Evolutionary conservation across 176 grass and related monocot genomes (phyloP).

Genomic region (Carex scoparia): DNA sequence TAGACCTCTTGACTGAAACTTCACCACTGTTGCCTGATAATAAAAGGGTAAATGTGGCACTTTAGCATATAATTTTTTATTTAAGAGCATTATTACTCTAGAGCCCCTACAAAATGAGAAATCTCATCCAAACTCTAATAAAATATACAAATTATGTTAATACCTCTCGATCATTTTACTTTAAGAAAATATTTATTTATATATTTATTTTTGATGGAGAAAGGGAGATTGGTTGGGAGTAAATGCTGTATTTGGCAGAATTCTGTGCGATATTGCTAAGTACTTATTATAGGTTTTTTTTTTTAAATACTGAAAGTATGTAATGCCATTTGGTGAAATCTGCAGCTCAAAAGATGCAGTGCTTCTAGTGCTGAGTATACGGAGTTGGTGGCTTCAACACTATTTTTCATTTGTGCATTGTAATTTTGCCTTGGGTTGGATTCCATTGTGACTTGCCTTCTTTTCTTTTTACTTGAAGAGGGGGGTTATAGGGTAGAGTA

Average conservation of each 20-base stretch:
- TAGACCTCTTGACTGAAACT: conserved; percentile 70
- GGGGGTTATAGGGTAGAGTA: neutral
- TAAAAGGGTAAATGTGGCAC: conserved; percentile 9
- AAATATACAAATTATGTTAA: neutral
- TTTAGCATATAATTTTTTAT: neutral
- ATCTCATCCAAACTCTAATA: neutral
- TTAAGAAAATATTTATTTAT: neutral
- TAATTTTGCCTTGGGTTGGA: neutral
- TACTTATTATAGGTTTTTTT: no score
- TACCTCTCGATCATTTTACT: neutral
- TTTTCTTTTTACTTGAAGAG: neutral
- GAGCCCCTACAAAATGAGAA: neutral
- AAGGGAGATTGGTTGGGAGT: neutral
- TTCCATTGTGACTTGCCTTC: neutral
- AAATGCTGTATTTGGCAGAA: neutral
- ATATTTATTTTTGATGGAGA: neutral
- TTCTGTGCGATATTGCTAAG: neutral
- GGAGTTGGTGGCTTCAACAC: neutral
- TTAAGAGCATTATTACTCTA: neutral
- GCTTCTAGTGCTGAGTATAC: neutral
- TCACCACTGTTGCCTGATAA: conserved; percentile 31
- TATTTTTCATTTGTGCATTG: neutral
- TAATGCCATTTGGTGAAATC: neutral
- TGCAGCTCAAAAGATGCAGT: neutral
- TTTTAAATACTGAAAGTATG: no score